Evolutionary conservation across 495 filamentous ascomycete species (phyloP).

Genomic region (Neurospora sp.): DNA sequence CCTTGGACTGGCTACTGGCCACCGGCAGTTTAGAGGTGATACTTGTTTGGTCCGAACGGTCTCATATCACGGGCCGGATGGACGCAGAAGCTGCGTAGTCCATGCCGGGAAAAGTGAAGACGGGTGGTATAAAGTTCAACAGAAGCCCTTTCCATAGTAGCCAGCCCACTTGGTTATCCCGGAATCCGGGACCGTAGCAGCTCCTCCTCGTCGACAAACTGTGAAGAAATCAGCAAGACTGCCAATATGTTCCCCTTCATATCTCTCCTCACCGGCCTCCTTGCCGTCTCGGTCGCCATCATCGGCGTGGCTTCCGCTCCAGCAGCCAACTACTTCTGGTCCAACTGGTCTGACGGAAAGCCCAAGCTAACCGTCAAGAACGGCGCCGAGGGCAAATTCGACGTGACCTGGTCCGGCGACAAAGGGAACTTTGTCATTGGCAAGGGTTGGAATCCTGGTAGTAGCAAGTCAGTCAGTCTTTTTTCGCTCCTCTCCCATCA

Average conservation of each 20-base stretch:
- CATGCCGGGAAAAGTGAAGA: no score
- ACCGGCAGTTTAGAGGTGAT: neutral
- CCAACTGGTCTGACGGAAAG: conserved; percentile 55
- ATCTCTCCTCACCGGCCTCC: neutral
- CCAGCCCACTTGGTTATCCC: neutral
- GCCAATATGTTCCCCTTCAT: neutral
- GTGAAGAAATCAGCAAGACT: neutral
- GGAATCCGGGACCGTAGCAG: neutral
- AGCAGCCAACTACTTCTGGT: conserved; percentile 43
- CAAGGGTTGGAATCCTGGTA: conserved; percentile 52
- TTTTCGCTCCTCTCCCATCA: neutral
- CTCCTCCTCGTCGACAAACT: neutral
- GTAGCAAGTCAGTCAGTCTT: neutral
- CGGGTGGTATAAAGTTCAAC: neutral
- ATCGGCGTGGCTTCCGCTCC: neutral
- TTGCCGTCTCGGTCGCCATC: neutral
- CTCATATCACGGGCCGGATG: no score
- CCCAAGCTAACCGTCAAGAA: conserved; percentile 50
- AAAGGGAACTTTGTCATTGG: conserved; percentile 56
- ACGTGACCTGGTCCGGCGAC: conserved; percentile 43
- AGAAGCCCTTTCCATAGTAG: neutral
- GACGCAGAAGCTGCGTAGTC: no score
- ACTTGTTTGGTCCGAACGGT: neutral
- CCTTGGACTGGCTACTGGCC: neutral
- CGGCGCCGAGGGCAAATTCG: conserved; percentile 44